Evolutionary conservation across 768 basidiomycete genomes (phyloP).

Genomic region (Podaxis sp.): DNA sequence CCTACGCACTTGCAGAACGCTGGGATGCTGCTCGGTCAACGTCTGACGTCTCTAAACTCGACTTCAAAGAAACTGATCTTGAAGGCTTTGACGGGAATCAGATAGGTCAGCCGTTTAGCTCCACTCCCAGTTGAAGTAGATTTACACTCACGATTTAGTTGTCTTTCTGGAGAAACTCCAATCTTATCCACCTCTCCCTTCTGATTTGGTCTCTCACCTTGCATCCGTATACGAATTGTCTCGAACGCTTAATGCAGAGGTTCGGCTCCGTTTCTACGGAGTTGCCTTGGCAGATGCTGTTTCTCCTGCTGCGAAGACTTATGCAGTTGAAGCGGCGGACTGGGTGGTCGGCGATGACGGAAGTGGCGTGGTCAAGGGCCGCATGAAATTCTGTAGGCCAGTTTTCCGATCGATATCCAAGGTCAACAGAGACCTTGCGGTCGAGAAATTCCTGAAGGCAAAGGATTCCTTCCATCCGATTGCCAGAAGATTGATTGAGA

Average conservation of each 20-base stretch:
- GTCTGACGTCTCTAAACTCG: slow-evolving; percentile 37
- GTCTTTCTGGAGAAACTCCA: slow-evolving; percentile 83
- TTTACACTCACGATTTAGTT: slow-evolving; percentile 34
- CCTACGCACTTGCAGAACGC: slow-evolving; percentile 64
- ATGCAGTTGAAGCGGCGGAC: slow-evolving; percentile 48
- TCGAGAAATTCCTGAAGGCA: slow-evolving; percentile 39
- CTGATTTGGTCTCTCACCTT: slow-evolving; percentile 53
- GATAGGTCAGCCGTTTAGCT: slow-evolving; percentile 44
- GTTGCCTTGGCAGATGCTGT: slow-evolving; percentile 53
- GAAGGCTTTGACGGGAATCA: slow-evolving; percentile 68
- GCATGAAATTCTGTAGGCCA: slow-evolving; percentile 85
- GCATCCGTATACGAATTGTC: slow-evolving; percentile 46
- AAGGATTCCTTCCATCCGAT: slow-evolving; percentile 71
- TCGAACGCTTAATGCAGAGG: slow-evolving; percentile 66
- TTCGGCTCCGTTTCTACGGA: slow-evolving; percentile 75
- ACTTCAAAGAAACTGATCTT: slow-evolving; percentile 60
- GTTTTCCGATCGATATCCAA: slow-evolving; percentile 50
- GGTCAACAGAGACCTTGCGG: slow-evolving; percentile 51
- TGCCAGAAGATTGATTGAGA: slow-evolving; percentile 69
- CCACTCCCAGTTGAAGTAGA: background rate
- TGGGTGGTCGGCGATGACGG: slow-evolving; percentile 71
- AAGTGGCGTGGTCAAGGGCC: slow-evolving; percentile 61
- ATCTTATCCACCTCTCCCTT: slow-evolving; percentile 56
- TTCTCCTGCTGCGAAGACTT: slow-evolving; percentile 43
- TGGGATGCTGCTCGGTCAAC: slow-evolving; percentile 66